Percentiles rank a stretch among this genome's conserved stretches.
These are phyloP conservation scores for Kregervanrija fluxuum DNA, from an alignment of 805 yeast genomes.

Conservation along the genomic window DNA sequence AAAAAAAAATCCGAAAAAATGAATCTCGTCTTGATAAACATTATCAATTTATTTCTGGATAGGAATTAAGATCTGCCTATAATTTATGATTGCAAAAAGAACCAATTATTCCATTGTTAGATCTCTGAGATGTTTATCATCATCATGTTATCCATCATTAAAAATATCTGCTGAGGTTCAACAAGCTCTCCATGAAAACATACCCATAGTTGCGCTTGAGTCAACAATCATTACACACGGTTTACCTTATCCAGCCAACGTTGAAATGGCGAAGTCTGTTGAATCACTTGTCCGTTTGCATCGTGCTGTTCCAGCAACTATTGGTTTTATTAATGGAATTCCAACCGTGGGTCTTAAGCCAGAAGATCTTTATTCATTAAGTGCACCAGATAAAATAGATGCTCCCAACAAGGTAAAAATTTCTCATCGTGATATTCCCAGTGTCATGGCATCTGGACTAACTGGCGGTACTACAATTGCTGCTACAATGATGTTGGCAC, in stretches of 20 bases:
- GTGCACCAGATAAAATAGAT: conserved; percentile 23
- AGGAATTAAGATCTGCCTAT: not conserved
- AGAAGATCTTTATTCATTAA: conserved; percentile 43
- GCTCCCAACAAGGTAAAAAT: conserved; percentile 43
- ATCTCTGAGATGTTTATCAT: too few species aligned
- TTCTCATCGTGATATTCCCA: conserved; percentile 74
- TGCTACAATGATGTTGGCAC: conserved; percentile 77
- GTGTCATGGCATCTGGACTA: conserved; percentile 52
- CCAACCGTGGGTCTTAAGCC: conserved; percentile 61
- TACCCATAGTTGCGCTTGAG: conserved; percentile 77
- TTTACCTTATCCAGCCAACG: conserved; percentile 70
- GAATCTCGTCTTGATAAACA: not conserved
- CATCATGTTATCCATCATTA: not conserved
- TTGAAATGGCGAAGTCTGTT: conserved; percentile 63
- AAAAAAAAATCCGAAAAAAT: not conserved
- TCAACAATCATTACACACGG: conserved; percentile 90
- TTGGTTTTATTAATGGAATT: conserved; percentile 65
- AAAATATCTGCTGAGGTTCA: conserved; percentile 39
- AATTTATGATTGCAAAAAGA: conserved; percentile 1
- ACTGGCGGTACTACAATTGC: conserved; percentile 90
- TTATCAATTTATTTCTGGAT: not conserved
- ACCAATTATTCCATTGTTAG: too few species aligned
- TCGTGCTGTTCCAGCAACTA: conserved; percentile 81
- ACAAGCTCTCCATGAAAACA: conserved; percentile 49
- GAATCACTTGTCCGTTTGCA: conserved; percentile 50